Evolutionary conservation across 495 filamentous ascomycete species (phyloP), one percentile per base, ranked within the genome.

Genomic region (Bryoglossum gracile): DNA sequence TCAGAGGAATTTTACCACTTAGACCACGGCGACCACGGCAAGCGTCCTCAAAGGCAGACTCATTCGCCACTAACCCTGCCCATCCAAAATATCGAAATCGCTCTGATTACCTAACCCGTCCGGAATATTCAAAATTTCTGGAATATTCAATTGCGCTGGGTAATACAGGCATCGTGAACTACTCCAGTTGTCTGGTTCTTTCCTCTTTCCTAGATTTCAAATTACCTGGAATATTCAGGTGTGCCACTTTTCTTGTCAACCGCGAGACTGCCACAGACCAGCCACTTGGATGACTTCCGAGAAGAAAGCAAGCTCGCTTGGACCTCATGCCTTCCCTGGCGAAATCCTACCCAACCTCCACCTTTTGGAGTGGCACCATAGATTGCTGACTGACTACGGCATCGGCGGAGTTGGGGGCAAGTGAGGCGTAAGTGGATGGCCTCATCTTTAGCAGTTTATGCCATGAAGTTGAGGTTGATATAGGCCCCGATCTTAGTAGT

Each of bases 291-390:
- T 42, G 43, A 38, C 6, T 39, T 38, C 51, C 51, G 44, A 42
- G 33, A 39, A 32, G 38, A 43, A 39, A 22, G 33, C 41, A 39
- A 21, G 33, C 14, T 54, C 39, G 51, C 51, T 48, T 49, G 46
- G 45, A 30, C 51, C 44, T 25, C 25, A 51, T 42, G 48, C 21
- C 35, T 36, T 18, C 22, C 46, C 22, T 32, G 48, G 16, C 25
- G 14, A 50, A 44, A 53, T 47, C 43, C 43, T 49, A 14, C 39
- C 48, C 53, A 51, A 56, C 53, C 43, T 56, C 53, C 41, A 39
- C 28, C 13, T 41, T 50, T 32, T 26, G 17, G 35, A 21, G 43
- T 42, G 43, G 21, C 50, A 53, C 44, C 36, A 54, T 33, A 43
- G 26, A 26, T 32, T 43, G 47, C 38, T 50, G 47, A 42, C 37